Base-by-base conservation (phyloP, 495 filamentous ascomycete species). In the Cryomyces antarcticus region DNA sequence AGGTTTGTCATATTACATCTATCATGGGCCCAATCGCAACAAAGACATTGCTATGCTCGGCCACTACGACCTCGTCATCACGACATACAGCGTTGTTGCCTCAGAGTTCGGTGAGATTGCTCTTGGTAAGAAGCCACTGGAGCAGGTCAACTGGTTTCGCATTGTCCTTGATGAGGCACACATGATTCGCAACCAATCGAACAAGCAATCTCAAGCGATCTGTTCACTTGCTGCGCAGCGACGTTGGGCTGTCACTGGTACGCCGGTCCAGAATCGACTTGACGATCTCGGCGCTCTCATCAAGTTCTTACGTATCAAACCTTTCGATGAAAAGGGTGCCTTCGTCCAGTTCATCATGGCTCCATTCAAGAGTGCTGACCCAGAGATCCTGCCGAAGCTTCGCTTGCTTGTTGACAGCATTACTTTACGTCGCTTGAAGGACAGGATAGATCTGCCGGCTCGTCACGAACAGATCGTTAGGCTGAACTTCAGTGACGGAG, bases 161-260 rank as follows among this genome's bases (percentile, higher is more conserved):
- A 85, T 97, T 43, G 88, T 94, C 0, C 70, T 97, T 28, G 89
- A 97, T 52, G 89, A 97, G 60, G 89, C 87, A 10, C 89, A 97
- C 61, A 79, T 77, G 52, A 95, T 97, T 49, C 77, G 89, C 7
- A 83, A 92, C 51, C 80, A 82, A 48, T 68, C 64, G 12, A 88
- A 87, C 0, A 62, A 76, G 42, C 78, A 84, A 41, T 87, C 82
- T 7, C 80, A 84, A 54, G 78, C 82, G 1, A 77, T 88, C n/a
- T 80, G 84, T 49, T 68, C 73, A n/a, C 65, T 97, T 7, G 68
- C 78, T 41, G 80, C 84, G 5, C 70, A 81, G 51, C 74, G 89
- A 27, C 76, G 86, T 12, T 97, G 89, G 89, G 87, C 89, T 1
- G 85, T 97, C 6, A 96, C 89, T 3, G 87, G 88, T 37, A 93